A percentile compares a stretch with the other conserved stretches of the same genome.
Evolutionary conservation across 116 monocot genomes (phyloP).

Genomic region (Posidonia oceanica): DNA sequence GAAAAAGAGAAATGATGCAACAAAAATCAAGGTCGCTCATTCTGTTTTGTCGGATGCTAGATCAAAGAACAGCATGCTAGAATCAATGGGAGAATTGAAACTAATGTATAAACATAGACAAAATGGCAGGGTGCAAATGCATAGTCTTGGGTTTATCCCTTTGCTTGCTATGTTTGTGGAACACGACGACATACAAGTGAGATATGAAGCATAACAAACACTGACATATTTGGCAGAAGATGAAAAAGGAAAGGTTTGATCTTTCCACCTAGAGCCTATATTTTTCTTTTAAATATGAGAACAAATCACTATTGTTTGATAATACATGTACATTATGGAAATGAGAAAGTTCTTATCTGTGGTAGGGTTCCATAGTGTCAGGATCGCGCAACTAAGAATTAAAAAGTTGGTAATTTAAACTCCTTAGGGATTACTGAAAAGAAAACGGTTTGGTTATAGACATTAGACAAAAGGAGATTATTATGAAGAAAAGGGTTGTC

Average conservation of each 20-base stretch:
- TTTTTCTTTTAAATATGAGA: too few species aligned
- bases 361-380: too few species aligned
- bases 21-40: constrained; percentile 33
- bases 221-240: constrained; percentile 31
- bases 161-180: constrained; percentile 31
- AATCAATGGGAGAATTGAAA: constrained; percentile 43
- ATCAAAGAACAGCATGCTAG: constrained; percentile 28
- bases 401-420: too few species aligned
- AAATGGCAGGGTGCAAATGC: constrained; percentile 23
- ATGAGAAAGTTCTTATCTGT: too few species aligned
- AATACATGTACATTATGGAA: too few species aligned
- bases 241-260: constrained; percentile 58
- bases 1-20: constrained; percentile 44
- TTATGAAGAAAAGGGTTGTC: too few species aligned
- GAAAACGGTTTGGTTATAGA: too few species aligned
- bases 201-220: constrained; percentile 31
- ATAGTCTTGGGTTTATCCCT: constrained; percentile 31
- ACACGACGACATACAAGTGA: constrained; percentile 17
- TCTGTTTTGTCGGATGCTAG: constrained; percentile 20
- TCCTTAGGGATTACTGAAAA: too few species aligned
- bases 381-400: too few species aligned
- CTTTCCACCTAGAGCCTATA: too few species aligned
- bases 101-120: constrained; percentile 17
- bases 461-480: too few species aligned
- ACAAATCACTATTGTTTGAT: too few species aligned